These are phyloP conservation scores for Rosellinia necatrix DNA, from an alignment of 2,329 filamentous ascomycete genomes.

Conservation along the genomic window DNA sequence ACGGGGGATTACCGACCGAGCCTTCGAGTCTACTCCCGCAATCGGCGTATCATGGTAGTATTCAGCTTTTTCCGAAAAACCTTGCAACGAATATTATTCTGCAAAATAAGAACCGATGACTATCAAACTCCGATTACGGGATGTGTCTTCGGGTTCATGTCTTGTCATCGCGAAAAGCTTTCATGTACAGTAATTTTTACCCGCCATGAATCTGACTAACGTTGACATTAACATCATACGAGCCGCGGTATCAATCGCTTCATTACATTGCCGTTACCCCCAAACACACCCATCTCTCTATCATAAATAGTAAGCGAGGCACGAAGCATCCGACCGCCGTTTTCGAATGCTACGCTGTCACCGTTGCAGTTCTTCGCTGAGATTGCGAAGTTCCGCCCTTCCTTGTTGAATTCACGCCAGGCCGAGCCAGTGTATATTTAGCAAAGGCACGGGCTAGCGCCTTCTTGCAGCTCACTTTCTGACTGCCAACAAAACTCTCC, in stretches of 20 bases:
- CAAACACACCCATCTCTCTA: background rate
- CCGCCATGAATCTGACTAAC: background rate
- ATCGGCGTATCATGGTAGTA: too few species aligned
- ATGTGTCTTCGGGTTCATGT: background rate
- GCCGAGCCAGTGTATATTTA: conserved; percentile 76
- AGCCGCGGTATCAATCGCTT: background rate
- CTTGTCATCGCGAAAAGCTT: background rate
- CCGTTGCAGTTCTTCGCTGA: conserved; percentile 31
- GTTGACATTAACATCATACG: conserved; percentile 2
- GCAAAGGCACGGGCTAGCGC: conserved; percentile 91
- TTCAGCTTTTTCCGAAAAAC: background rate
- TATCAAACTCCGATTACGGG: background rate
- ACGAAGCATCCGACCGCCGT: conserved; percentile 4
- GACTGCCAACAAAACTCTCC: conserved; percentile 92
- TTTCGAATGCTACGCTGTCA: conserved; percentile 26
- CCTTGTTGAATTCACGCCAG: conserved; percentile 41
- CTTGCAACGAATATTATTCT: background rate
- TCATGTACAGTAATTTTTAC: background rate
- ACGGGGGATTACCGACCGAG: too few species aligned
- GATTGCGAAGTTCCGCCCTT: conserved; percentile 32
- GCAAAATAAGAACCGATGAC: background rate
- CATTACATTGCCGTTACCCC: conserved; percentile 7
- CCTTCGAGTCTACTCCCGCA: background rate
- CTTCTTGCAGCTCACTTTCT: conserved; percentile 98
- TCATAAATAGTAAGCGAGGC: conserved; percentile 7